These are phyloP conservation scores for Allium fistulosum DNA, from an alignment of 106 monocot genomes.

Conservation along the genomic window DNA sequence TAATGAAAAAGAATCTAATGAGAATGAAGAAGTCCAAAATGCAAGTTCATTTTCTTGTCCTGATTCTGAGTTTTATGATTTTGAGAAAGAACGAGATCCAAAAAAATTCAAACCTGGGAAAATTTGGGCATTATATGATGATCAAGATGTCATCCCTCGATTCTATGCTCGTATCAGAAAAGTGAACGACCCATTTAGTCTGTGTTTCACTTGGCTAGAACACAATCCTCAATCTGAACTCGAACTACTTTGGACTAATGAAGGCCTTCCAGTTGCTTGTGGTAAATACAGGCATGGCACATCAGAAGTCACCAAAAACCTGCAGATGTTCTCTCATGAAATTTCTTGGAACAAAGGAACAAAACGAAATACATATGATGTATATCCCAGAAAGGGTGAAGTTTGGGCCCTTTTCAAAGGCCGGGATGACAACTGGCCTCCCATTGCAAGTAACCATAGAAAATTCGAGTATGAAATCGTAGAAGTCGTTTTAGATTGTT, in stretches of 20 bases:
- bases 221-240: constrained; percentile 3
- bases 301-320: background rate
- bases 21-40: no score
- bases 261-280: constrained; percentile 11
- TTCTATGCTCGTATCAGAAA: constrained; percentile 9
- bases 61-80: constrained; percentile 31
- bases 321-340: constrained; percentile 30
- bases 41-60: constrained; percentile 19
- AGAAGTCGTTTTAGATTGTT: no score
- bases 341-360: background rate
- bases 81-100: constrained; percentile 43
- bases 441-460: no score
- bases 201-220: constrained; percentile 41
- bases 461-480: no score
- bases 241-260: constrained; percentile 16
- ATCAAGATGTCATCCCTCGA: constrained; percentile 30
- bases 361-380: no score
- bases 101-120: constrained; percentile 13
- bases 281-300: constrained; percentile 10
- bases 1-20: no score
- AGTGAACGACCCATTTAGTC: background rate
- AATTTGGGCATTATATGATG: constrained; percentile 72
- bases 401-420: no score
- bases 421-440: background rate
- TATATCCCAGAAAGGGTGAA: no score